These are phyloP conservation scores for Phyllosticta citriasiana DNA, from an alignment of 2,329 filamentous ascomycete species.

Conservation along the genomic window DNA sequence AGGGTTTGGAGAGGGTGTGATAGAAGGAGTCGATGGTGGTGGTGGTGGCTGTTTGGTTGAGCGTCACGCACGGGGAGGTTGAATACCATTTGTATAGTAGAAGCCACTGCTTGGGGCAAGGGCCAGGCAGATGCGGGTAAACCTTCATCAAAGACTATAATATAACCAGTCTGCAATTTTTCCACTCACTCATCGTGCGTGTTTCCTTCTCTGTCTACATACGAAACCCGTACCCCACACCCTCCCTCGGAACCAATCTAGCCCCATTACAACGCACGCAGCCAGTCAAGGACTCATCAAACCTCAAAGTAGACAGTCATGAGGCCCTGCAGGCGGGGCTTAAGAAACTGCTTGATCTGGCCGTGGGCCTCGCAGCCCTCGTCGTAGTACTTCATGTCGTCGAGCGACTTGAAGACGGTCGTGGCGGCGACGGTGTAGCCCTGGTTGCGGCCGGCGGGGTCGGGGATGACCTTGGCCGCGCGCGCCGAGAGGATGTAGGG, in stretches of 20 bases:
- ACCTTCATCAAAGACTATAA: not conserved
- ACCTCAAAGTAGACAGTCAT: conserved; percentile 12
- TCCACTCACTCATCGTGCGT: too few relatives aligned
- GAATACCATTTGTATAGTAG: not conserved
- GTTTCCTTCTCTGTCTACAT: too few relatives aligned
- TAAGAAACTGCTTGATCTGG: conserved; percentile 32
- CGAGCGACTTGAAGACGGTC: conserved; percentile 50
- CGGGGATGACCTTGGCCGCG: conserved; percentile 42
- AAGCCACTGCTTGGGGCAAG: not conserved
- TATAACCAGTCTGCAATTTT: not conserved
- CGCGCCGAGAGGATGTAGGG: conserved; percentile 53
- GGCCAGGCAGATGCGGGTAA: not conserved
- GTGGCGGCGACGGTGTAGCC: conserved; percentile 55
- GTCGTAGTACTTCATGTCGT: conserved; percentile 61
- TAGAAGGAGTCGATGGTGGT: not conserved
- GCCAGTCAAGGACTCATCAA: not conserved
- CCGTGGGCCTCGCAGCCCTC: conserved; percentile 43
- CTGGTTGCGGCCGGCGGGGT: conserved; percentile 42
- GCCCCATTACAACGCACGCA: not conserved
- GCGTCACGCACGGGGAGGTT: not conserved
- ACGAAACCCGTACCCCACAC: not conserved
- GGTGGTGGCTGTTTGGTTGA: not conserved
- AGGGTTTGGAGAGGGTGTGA: not conserved
- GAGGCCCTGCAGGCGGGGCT: conserved; percentile 14
- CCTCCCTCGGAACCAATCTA: not conserved